phyloP scores from a whole-genome alignment of 2,329 filamentous ascomycete species.

The Tothia fuscella region DNA sequence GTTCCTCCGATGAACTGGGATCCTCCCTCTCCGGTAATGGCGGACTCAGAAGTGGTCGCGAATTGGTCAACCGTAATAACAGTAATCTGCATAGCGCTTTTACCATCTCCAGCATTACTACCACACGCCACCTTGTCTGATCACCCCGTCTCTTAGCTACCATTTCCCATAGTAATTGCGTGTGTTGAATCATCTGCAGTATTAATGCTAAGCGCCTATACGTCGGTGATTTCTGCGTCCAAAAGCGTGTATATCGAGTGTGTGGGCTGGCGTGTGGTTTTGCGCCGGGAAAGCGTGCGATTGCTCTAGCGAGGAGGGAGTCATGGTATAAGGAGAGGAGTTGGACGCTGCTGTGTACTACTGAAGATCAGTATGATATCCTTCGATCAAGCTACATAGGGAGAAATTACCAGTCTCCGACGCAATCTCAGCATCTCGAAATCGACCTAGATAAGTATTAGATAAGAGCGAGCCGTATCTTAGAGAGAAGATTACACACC shows the following conservation, averaged over 20 bases:
- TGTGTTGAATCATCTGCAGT: slow-evolving; percentile 86
- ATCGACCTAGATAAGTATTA: slow-evolving; percentile 47
- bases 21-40: slow-evolving; percentile 79
- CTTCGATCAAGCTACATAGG: slow-evolving; percentile 1
- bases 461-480: too few relatives aligned
- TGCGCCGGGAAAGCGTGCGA: slow-evolving; percentile 42
- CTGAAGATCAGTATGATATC: slow-evolving; percentile 14
- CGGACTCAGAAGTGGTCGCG: slow-evolving; percentile 69
- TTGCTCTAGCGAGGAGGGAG: slow-evolving; percentile 59
- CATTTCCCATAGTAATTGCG: slow-evolving; percentile 96
- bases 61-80: slow-evolving; percentile 70
- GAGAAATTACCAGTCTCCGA: slow-evolving; percentile 61
- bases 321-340: slow-evolving; percentile 91
- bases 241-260: slow-evolving; percentile 52
- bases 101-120: slow-evolving; percentile 71
- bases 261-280: slow-evolving; percentile 44
- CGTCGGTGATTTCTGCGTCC: slow-evolving; percentile 48
- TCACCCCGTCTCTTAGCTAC: slow-evolving; percentile 77
- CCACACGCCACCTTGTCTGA: slow-evolving; percentile 69
- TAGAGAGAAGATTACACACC: slow-evolving; percentile 47
- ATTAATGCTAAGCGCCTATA: slow-evolving; percentile 74
- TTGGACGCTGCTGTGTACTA: slow-evolving; percentile 75
- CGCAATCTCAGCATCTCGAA: slow-evolving; percentile 85
- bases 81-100: slow-evolving; percentile 78
- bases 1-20: slow-evolving; percentile 46